phyloP scores from a whole-genome alignment of 352 stramenopile species.

The Phytophthora fragariaefolia region DNA sequence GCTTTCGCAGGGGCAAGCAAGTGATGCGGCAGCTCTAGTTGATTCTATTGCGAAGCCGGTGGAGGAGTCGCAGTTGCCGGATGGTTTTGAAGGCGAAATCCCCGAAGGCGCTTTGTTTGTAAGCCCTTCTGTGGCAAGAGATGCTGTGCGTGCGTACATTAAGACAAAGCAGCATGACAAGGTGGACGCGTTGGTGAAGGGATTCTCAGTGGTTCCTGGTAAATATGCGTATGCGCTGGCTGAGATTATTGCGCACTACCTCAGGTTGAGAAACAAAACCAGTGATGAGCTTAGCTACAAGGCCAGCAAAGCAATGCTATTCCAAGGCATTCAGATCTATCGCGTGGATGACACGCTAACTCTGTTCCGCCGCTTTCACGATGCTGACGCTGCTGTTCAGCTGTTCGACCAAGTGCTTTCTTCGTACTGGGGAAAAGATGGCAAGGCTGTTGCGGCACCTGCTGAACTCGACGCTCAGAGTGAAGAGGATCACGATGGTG shows the following conservation, averaged over 20 bases:
- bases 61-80: conserved; percentile 44
- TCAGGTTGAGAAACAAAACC: conserved; percentile 37
- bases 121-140: conserved; percentile 43
- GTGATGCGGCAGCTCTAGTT: conserved; percentile 48
- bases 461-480: conserved; percentile 10
- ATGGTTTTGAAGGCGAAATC: conserved; percentile 37
- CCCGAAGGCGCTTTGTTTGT: conserved; percentile 45
- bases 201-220: conserved; percentile 49
- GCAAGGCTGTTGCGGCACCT: conserved; percentile 3
- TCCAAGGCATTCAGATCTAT: conserved; percentile 56
- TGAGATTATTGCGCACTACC: conserved; percentile 58
- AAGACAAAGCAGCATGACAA: conserved; percentile 57
- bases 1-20: conserved; percentile 41
- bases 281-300: conserved; percentile 58
- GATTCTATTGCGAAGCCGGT: conserved; percentile 50
- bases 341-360: conserved; percentile 48
- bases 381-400: conserved; percentile 41
- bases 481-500: conserved; percentile 3
- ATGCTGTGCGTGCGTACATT: conserved; percentile 60
- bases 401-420: conserved; percentile 58
- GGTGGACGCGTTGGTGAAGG: conserved; percentile 58
- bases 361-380: conserved; percentile 59
- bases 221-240: conserved; percentile 55
- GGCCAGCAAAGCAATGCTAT: conserved; percentile 61
- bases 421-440: conserved; percentile 42